These are phyloP conservation scores for Datisca glomerata DNA, from an alignment of 306 rosid genomes.

Conservation along the genomic window DNA sequence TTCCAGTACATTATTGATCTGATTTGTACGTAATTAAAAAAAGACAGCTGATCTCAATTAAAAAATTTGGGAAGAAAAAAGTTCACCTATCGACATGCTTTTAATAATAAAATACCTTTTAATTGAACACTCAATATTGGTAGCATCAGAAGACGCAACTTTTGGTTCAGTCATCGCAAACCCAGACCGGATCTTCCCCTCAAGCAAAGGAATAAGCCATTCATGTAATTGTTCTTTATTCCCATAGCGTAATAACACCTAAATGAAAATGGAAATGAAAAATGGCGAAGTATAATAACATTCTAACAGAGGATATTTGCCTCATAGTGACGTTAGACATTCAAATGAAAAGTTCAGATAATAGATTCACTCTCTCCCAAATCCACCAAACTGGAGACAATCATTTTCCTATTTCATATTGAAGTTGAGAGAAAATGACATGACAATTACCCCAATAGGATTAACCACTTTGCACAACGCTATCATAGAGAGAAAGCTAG, in stretches of 20 bases:
- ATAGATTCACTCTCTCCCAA: no score
- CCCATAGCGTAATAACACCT: constrained; percentile 90
- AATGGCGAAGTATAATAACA: neutral
- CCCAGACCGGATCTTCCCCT: constrained; percentile 87
- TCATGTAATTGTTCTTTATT: constrained; percentile 58
- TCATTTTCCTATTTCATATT: no score
- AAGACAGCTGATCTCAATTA: no score
- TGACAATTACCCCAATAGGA: no score
- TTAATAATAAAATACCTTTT: constrained; percentile 46
- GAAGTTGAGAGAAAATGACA: no score
- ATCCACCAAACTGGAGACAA: no score
- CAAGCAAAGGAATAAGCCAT: constrained; percentile 94
- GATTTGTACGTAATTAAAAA: no score
- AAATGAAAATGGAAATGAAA: constrained; percentile 12
- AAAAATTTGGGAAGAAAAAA: neutral
- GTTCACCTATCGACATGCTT: neutral
- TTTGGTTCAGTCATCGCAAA: constrained; percentile 93
- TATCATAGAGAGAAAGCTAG: no score
- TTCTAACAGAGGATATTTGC: neutral
- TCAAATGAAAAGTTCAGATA: neutral
- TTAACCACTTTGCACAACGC: no score
- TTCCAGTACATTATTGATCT: no score
- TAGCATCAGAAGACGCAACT: constrained; percentile 94
- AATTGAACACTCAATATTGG: constrained; percentile 83
- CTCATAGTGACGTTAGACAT: neutral